A percentile compares a stretch with the other conserved stretches of the same genome.
Conservation (phyloP, 2,329 filamentous ascomycete genomes). For the Fusarium nematophilum region DNA sequence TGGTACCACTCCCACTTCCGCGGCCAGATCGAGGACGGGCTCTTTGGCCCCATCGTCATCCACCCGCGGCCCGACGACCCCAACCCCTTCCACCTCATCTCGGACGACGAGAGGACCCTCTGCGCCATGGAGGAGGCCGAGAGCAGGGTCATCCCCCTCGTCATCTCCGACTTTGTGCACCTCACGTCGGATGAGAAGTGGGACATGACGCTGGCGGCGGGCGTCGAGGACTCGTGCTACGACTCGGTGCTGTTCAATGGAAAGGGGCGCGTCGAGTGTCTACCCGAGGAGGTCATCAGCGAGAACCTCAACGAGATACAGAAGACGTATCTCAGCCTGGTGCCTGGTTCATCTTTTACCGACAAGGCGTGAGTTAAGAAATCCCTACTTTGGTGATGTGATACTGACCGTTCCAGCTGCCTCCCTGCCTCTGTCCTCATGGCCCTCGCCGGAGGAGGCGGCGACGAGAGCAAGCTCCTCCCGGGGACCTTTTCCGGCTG, state of each 20-base stretch:
- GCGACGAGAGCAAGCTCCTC: constrained; percentile 54
- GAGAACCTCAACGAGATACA: constrained; percentile 50
- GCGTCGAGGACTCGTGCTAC: constrained; percentile 65
- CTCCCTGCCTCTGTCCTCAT: constrained; percentile 52
- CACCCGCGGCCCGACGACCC: constrained; percentile 46
- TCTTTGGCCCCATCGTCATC: constrained; percentile 68
- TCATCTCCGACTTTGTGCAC: constrained; percentile 68
- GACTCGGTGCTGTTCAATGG: constrained; percentile 73
- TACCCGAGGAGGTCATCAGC: constrained; percentile 56
- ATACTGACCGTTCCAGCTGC: constrained; percentile 30
- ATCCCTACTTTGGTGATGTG: accelerated
- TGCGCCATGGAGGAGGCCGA: constrained; percentile 62
- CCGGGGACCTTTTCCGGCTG: constrained; percentile 59
- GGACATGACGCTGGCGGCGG: constrained; percentile 56
- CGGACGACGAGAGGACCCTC: constrained; percentile 48
- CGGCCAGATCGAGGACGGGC: constrained; percentile 69
- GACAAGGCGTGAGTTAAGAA: constrained; percentile 52
- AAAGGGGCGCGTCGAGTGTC: constrained; percentile 66
- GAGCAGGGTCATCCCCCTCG: constrained; percentile 56
- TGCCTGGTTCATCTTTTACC: constrained; percentile 50
- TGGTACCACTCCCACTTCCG: constrained; percentile 71
- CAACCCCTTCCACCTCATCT: constrained; percentile 63
- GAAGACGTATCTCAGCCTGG: constrained; percentile 41
- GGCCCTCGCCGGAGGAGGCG: constrained; percentile 45
- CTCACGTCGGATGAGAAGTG: constrained; percentile 61